These are phyloP conservation scores for Ogataea paradorogensis DNA, from an alignment of 805 yeast genomes.

Conservation along the genomic window DNA sequence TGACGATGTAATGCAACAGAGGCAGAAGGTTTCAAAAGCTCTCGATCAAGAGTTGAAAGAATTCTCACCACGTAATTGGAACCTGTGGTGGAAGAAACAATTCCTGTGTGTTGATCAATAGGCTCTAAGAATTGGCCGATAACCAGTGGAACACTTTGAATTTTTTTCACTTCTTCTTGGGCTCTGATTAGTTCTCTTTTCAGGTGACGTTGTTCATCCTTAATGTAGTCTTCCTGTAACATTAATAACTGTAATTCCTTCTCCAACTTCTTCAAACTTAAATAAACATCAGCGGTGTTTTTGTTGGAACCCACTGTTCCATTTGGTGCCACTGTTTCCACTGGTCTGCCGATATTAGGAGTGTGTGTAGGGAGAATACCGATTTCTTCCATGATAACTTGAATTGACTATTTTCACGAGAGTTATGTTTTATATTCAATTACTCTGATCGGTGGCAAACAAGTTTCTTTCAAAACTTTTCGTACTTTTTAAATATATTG, in stretches of 20 bases:
- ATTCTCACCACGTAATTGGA: constrained; percentile 96
- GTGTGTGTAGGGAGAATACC: constrained; percentile 43
- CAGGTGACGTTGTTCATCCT: constrained; percentile 96
- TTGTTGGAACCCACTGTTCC: constrained; percentile 19
- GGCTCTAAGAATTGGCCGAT: constrained; percentile 98
- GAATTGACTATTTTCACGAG: not conserved
- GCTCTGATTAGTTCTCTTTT: constrained; percentile 94
- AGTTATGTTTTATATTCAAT: not conserved
- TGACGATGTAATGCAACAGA: constrained; percentile 98
- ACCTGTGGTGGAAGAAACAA: constrained; percentile 96
- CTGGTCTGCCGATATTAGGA: constrained; percentile 27
- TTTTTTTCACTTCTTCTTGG: constrained; percentile 96
- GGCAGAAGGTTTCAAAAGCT: constrained; percentile 88
- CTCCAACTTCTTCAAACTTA: constrained; percentile 82
- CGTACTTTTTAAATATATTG: not conserved
- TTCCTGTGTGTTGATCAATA: constrained; percentile 93
- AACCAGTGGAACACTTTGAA: constrained; percentile 95
- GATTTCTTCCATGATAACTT: constrained; percentile 54
- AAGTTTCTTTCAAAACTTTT: constrained; percentile 8
- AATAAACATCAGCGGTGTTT: constrained; percentile 62
- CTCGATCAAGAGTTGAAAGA: constrained; percentile 90
- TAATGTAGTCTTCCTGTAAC: constrained; percentile 93
- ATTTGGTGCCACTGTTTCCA: constrained; percentile 25
- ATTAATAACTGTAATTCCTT: constrained; percentile 81
- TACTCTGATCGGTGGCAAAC: constrained; percentile 16